A percentile compares a stretch with the other conserved stretches of the same genome.
Evolutionary conservation across 192 early-diverging fungal genomes (phyloP).

Genomic region (Mortierella alpina): DNA sequence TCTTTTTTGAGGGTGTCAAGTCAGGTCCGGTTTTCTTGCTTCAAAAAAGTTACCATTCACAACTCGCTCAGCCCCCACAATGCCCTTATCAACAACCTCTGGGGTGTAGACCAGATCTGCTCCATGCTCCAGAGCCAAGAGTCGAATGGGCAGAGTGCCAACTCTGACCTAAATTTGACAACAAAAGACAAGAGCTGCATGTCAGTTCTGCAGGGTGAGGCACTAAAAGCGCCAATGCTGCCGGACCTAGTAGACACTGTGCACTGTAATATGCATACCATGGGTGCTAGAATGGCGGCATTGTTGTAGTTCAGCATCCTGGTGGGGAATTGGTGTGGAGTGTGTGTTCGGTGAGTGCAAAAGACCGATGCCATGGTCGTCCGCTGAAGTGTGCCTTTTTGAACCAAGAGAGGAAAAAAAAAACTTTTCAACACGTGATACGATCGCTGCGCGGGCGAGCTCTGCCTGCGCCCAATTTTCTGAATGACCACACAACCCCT

Average conservation of each 20-base stretch:
- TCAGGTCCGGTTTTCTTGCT: neutral
- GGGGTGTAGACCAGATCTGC: constrained; percentile 94
- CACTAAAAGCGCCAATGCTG: neutral
- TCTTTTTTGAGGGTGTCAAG: constrained; percentile 9
- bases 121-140: constrained; percentile 87
- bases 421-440: too few species aligned
- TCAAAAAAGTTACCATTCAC: constrained; percentile 71
- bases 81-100: constrained; percentile 90
- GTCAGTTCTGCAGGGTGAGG: neutral
- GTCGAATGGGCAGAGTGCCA: constrained; percentile 90
- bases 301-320: constrained; percentile 54
- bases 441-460: too few species aligned
- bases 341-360: too few species aligned
- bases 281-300: constrained; percentile 91
- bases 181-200: neutral
- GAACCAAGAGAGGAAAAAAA: too few species aligned
- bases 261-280: constrained; percentile 68
- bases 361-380: too few species aligned
- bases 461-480: too few species aligned
- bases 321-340: too few species aligned
- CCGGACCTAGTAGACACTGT: neutral
- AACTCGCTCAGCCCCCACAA: constrained; percentile 78
- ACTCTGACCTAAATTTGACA: constrained; percentile 68
- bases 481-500: too few species aligned
- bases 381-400: too few species aligned